A percentile compares a stretch with the other conserved stretches of the same genome.
Conservation (phyloP, 306 rosid species). For the Quercus berberidifolia region DNA sequence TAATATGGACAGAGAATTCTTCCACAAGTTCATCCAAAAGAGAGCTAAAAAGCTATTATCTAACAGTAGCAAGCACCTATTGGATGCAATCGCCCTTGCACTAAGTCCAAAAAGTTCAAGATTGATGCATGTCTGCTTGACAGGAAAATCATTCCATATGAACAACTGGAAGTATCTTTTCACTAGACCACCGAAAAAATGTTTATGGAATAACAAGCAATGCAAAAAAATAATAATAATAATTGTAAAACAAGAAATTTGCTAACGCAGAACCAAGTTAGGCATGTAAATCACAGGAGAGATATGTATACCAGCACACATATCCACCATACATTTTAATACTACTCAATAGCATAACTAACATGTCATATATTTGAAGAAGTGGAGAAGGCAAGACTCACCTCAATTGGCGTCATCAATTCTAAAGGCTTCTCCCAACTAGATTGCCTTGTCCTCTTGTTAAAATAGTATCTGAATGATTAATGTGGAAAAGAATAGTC, state of each 20-base stretch:
- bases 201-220: neutral
- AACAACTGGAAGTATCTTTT: constrained; percentile 41
- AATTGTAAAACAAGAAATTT: constrained; percentile 29
- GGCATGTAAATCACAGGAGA: neutral
- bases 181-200: constrained; percentile 34
- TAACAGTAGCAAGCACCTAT: constrained; percentile 41
- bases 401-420: constrained; percentile 89
- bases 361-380: constrained; percentile 8
- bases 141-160: constrained; percentile 43
- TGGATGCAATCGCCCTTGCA: constrained; percentile 53
- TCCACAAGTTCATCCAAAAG: constrained; percentile 28
- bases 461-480: constrained; percentile 75
- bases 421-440: constrained; percentile 94
- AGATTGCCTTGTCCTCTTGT: constrained; percentile 73
- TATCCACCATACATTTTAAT: constrained; percentile 16
- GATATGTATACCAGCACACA: constrained; percentile 12
- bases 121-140: constrained; percentile 46
- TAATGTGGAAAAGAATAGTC: neutral
- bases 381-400: constrained; percentile 47
- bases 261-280: constrained; percentile 20
- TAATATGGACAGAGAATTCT: constrained; percentile 3
- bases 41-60: constrained; percentile 38
- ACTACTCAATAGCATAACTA: constrained; percentile 23
- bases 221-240: neutral
- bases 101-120: constrained; percentile 43